Evolutionary conservation across 768 basidiomycete genomes (phyloP), one percentile per base, ranked within the genome.

Genomic region (Lactifluus rugatus): DNA sequence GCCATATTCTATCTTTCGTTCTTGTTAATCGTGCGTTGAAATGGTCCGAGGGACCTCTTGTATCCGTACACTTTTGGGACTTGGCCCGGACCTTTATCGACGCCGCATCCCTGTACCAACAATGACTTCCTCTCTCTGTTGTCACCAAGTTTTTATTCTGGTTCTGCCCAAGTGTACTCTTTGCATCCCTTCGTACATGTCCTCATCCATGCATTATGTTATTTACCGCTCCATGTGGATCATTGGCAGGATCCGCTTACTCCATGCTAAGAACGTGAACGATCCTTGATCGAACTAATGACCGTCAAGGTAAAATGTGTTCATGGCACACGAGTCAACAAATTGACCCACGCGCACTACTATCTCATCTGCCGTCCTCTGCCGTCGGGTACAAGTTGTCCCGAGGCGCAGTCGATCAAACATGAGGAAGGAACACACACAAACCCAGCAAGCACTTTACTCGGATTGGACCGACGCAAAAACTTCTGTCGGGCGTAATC

Each of bases 91-190:
- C 49, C 37, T 32, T 52, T 19, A 21, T 48, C 58, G 36, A 39
- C 48, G 19, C 53, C 48, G 19, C 53, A 52, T 56, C 32, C 54
- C 36, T 60, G 59, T 60, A 60, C 49, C 53, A 56, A 56, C 46
- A 55, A 60, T 46, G 42, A 50, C 51, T 46, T 39, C n/a, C 28
- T 56, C 28, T 16, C 36, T 10, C 14, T 42, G 49, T 56, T 41
- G 28, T 47, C 54, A 32, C 54, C 58, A 51, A 28, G 58, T 56
- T 32, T 47, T 59, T 47, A 45, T 28, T 26, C 41, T 42, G 3
- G 37, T 47, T 41, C 37, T 41, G 13, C 37, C 14, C 11, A 39
- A 60, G 42, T 60, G 58, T 60, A 60, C 51, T 60, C 23, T 41
- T 49, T 52, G 16, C 56, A 57, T 19, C 16, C 28, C 9, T n/a